These are phyloP conservation scores for Heritiera fomes DNA, from an alignment of 345 rosid genomes.

Conservation along the genomic window DNA sequence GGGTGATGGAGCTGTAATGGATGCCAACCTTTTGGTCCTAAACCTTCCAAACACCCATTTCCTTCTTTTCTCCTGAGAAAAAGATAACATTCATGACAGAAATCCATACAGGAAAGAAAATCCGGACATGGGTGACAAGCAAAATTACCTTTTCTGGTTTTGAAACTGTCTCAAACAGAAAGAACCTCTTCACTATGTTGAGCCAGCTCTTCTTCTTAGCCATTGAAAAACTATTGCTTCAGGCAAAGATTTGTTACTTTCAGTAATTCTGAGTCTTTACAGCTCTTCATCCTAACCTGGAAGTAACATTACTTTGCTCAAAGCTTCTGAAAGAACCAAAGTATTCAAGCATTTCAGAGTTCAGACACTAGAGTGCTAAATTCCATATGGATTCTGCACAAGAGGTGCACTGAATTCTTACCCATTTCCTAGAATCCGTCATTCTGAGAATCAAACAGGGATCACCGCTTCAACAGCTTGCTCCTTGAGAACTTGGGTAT, in stretches of 20 bases:
- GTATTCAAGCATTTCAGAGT: background rate
- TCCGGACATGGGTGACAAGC: background rate
- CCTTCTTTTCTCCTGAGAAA: slow-evolving; percentile 53
- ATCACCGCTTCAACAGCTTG: slow-evolving; percentile 21
- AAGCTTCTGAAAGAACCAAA: background rate
- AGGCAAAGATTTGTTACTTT: background rate
- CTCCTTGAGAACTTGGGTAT: slow-evolving; percentile 22
- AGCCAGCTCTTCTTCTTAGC: slow-evolving; percentile 78
- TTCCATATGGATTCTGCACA: slow-evolving; percentile 15
- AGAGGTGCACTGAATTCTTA: slow-evolving; percentile 25
- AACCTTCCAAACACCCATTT: slow-evolving; percentile 72
- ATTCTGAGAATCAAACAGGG: slow-evolving; percentile 26
- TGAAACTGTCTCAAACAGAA: slow-evolving; percentile 50
- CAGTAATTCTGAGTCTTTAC: slow-evolving; percentile 6
- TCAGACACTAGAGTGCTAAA: slow-evolving; percentile 9
- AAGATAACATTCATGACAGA: background rate
- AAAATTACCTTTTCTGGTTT: slow-evolving; percentile 62
- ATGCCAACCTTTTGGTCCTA: slow-evolving; percentile 46
- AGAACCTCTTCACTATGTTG: slow-evolving; percentile 63
- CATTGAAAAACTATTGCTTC: slow-evolving; percentile 51
- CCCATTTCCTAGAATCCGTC: slow-evolving; percentile 38
- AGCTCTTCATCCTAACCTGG: slow-evolving; percentile 1
- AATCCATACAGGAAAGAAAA: slow-evolving; percentile 1
- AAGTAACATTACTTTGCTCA: background rate
- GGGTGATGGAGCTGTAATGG: slow-evolving; percentile 53